Base-by-base conservation (phyloP, 1,284 basidiomycete species). In the Fomitiporia mediterranea region DNA sequence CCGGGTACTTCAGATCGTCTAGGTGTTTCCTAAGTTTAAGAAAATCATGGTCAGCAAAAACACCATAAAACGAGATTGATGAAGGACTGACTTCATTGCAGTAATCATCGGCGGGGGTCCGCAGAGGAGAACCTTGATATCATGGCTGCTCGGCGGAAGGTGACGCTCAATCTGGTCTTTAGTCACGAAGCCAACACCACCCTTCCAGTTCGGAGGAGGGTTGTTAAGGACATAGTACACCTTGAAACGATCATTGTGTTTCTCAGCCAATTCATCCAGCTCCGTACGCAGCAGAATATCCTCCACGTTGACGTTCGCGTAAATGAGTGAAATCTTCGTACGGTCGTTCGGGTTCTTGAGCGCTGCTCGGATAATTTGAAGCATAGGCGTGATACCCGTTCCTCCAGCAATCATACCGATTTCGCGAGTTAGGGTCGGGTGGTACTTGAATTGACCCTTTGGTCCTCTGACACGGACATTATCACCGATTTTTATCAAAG, bases 351-450 rank as follows among this genome's bases (percentile, higher is more conserved):
- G 84, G 75, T 96, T 91, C 72, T 91, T 89, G 67, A 96, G 81
- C 8, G 85, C 84, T 25, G 94, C 90, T 61, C 88, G 84, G 73
- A 98, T 89, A 75, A 99, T 93, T 73, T 98, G 97, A 64, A 95
- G 85, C 94, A 97, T 96, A 64, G 96, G 96, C 0, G 97, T 98
- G 70, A 99, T 96, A 61, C 96, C 96, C 3, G 96, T 91, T 25
- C 89, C 89, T 43, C 96, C 96, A 19, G 96, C 95, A 65, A 99
- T 95, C 94, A 99, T 96, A 66, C 94, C 91, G 58, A 99, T 75
- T 64, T 89, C 83, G 61, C 78, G 77, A 21, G 86, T 80, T 38
- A 94, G 76, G 49, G 75, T 76, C n/a, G 83, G 79, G 56, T 72
- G 66, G 72, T 94, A 95, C 61, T 77, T 79, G 77, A 97, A 99